Percentiles rank a stretch among this genome's conserved stretches.
Conservation (phyloP, 441 rosid genomes). For the Populus hybrid region DNA sequence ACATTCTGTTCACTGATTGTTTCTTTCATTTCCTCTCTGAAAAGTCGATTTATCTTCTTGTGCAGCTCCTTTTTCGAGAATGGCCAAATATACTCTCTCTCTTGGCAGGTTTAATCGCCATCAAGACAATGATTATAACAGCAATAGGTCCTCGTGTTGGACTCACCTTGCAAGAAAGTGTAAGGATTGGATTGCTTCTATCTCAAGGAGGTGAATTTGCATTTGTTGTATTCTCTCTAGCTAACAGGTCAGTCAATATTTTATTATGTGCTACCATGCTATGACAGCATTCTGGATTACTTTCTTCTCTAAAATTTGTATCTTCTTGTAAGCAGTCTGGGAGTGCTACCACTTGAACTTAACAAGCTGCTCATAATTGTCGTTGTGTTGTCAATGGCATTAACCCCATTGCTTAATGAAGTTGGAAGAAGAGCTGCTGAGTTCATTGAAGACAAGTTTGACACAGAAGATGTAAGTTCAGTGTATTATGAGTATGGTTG, state of each 20-base stretch:
- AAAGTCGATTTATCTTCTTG: slow-evolving; percentile 13
- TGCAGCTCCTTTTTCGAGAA: slow-evolving; percentile 82
- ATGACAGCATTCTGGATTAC: slow-evolving; percentile 8
- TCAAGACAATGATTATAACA: slow-evolving; percentile 86
- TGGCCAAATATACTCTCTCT: slow-evolving; percentile 96
- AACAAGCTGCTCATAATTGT: slow-evolving; percentile 96
- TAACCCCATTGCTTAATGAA: slow-evolving; percentile 89
- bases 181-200: slow-evolving; percentile 82
- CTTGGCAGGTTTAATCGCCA: slow-evolving; percentile 80
- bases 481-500: not conserved
- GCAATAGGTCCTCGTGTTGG: slow-evolving; percentile 96
- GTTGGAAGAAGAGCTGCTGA: slow-evolving; percentile 84
- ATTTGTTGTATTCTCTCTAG: slow-evolving; percentile 90
- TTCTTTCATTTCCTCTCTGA: slow-evolving; percentile 12
- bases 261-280: slow-evolving; percentile 19
- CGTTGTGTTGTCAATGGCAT: slow-evolving; percentile 96
- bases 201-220: slow-evolving; percentile 99
- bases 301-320: slow-evolving; percentile 24
- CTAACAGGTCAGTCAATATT: slow-evolving; percentile 63
- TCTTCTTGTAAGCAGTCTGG: slow-evolving; percentile 55
- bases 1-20: slow-evolving; percentile 1
- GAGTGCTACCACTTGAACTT: slow-evolving; percentile 98
- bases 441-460: slow-evolving; percentile 55
- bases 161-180: slow-evolving; percentile 80
- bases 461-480: slow-evolving; percentile 42